Conservation (phyloP, 2,329 filamentous ascomycete species). For the Fusarium sp. region DNA sequence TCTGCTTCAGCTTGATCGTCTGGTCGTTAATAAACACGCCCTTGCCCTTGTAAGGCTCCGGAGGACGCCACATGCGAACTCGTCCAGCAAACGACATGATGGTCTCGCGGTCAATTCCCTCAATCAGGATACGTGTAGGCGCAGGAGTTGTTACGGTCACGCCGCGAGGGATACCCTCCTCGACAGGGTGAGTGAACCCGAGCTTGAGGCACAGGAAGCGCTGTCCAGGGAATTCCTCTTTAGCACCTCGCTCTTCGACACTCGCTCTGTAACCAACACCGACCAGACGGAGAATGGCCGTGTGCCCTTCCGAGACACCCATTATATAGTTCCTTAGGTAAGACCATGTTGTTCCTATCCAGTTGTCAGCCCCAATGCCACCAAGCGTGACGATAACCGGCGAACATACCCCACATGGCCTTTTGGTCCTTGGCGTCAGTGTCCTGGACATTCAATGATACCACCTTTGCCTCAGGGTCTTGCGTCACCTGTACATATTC, state of each 20-base stretch:
- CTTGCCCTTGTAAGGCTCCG: conserved; percentile 99
- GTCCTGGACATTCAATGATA: conserved; percentile 77
- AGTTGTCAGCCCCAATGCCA: conserved; percentile 13
- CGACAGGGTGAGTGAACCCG: conserved; percentile 95
- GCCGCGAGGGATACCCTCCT: conserved; percentile 83
- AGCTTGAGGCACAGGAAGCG: conserved; percentile 94
- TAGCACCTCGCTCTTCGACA: conserved; percentile 79
- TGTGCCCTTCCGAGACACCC: conserved; percentile 96
- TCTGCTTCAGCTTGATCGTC: conserved; percentile 97
- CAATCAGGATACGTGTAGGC: conserved; percentile 89
- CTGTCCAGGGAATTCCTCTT: conserved; percentile 82
- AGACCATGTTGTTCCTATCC: conserved; percentile 83
- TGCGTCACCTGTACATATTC: conserved; percentile 78
- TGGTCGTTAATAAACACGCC: conserved; percentile 98
- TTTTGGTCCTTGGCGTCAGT: conserved; percentile 76
- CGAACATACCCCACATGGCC: conserved; percentile 89
- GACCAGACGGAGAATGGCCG: conserved; percentile 89
- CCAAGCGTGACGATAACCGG: not conserved
- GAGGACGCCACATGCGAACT: conserved; percentile 87
- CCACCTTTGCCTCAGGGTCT: conserved; percentile 71
- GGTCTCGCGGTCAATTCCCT: conserved; percentile 86
- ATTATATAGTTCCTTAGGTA: conserved; percentile 91
- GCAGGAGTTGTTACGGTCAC: conserved; percentile 89
- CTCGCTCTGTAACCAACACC: conserved; percentile 95
- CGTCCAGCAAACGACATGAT: conserved; percentile 92